Evolutionary conservation across 495 filamentous ascomycete species (phyloP).

Genomic region (Clavariopsis aquatica): DNA sequence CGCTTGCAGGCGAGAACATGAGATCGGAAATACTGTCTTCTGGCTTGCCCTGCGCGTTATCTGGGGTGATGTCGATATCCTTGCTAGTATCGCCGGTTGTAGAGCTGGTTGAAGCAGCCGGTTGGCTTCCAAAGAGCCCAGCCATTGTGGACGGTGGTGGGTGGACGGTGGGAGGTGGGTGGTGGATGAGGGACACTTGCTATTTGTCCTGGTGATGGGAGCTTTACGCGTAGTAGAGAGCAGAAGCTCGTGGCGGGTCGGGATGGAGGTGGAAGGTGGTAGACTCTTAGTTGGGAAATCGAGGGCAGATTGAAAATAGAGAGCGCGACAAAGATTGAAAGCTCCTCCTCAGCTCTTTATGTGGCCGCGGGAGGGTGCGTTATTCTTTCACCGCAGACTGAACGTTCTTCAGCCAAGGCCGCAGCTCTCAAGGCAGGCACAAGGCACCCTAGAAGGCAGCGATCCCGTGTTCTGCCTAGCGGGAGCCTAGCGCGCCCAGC

Average conservation of each 20-base stretch:
- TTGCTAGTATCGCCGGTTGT: constrained; percentile 89
- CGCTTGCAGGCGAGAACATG: constrained; percentile 72
- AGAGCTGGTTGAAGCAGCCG: constrained; percentile 55
- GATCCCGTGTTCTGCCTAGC: constrained; percentile 33
- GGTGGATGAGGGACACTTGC: not conserved
- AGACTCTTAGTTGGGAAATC: not conserved
- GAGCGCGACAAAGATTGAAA: not conserved
- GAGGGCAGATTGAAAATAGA: not conserved
- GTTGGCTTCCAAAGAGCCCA: constrained; percentile 63
- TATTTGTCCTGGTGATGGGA: constrained; percentile 3
- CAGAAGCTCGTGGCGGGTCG: not conserved
- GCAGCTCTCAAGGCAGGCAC: not conserved
- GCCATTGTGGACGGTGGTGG: constrained; percentile 52
- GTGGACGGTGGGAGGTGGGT: constrained; percentile 7
- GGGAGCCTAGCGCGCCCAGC: constrained; percentile 1
- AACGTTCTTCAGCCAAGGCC: constrained; percentile 13
- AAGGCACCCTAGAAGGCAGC: constrained; percentile 11
- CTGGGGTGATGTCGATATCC: constrained; percentile 70
- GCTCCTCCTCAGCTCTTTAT: constrained; percentile 1
- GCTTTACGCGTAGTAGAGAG: not conserved
- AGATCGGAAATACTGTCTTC: constrained; percentile 85
- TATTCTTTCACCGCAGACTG: constrained; percentile 11
- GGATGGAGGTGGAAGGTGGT: not conserved
- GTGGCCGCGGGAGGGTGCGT: not conserved
- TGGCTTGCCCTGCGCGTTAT: constrained; percentile 46